Conservation (phyloP, 2,329 filamentous ascomycete genomes). For the Diaporthe capsici region DNA sequence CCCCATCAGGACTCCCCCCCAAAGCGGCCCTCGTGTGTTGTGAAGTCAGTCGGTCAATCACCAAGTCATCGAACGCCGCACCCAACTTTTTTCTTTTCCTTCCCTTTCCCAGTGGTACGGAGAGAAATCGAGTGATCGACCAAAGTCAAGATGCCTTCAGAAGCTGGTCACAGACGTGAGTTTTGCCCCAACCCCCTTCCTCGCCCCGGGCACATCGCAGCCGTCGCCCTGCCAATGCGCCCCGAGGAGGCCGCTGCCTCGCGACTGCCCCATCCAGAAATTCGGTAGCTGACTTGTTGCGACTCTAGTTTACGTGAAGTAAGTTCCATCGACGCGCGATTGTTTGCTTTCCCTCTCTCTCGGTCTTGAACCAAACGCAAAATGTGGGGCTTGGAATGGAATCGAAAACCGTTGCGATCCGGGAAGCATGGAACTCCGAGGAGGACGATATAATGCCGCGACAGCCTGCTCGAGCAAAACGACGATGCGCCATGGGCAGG, state of each 20-base stretch:
- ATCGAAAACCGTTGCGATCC: conserved; percentile 6
- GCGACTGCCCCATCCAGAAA: conserved; percentile 32
- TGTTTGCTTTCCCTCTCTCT: neutral
- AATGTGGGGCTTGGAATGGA: conserved; percentile 35
- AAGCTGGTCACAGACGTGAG: conserved; percentile 91
- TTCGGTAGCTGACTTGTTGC: conserved; percentile 55
- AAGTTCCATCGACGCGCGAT: conserved; percentile 62
- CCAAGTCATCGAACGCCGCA: conserved; percentile 53
- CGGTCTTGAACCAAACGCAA: conserved; percentile 10
- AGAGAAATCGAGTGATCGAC: conserved; percentile 42
- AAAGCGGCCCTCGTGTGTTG: conserved; percentile 28
- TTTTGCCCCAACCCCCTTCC: conserved; percentile 49
- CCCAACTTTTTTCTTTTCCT: conserved; percentile 59
- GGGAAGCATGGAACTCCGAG: conserved; percentile 6
- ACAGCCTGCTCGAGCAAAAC: conserved; percentile 36
- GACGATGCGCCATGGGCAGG: conserved; percentile 45
- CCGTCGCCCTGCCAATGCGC: conserved; percentile 44
- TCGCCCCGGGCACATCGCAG: conserved; percentile 8
- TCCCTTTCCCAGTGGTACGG: conserved; percentile 53
- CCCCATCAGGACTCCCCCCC: conserved; percentile 29
- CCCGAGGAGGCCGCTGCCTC: conserved; percentile 44
- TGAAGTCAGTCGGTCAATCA: conserved; percentile 44
- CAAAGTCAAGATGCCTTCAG: conserved; percentile 84
- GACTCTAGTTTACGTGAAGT: conserved; percentile 87
- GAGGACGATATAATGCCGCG: conserved; percentile 6